These are phyloP conservation scores for Colletotrichum navitas DNA, from an alignment of 2,329 filamentous ascomycete genomes.

Conservation along the genomic window DNA sequence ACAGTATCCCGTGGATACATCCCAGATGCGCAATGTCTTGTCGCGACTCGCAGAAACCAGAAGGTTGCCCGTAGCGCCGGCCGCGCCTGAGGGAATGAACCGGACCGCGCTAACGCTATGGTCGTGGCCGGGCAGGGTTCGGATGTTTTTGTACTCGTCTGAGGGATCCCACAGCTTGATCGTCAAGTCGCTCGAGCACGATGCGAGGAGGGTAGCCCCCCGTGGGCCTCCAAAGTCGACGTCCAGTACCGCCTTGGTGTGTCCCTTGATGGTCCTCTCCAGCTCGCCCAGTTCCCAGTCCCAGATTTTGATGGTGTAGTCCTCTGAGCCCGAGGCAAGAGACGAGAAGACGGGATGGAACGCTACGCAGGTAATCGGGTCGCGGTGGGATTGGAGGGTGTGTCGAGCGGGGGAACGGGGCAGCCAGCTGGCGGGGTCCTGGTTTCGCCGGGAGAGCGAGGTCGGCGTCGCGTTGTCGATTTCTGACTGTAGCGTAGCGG, in stretches of 20 bases:
- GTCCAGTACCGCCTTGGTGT: slow-evolving; percentile 89
- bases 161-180: slow-evolving; percentile 96
- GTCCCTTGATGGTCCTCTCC: slow-evolving; percentile 90
- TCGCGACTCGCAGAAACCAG: slow-evolving; percentile 90
- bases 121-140: slow-evolving; percentile 90
- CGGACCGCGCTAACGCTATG: slow-evolving; percentile 91
- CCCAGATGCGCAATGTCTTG: slow-evolving; percentile 89
- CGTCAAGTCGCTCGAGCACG: slow-evolving; percentile 88
- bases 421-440: slow-evolving; percentile 88
- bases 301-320: slow-evolving; percentile 96
- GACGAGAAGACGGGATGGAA: slow-evolving; percentile 95
- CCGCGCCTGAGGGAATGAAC: slow-evolving; percentile 87
- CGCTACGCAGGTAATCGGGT: slow-evolving; percentile 86
- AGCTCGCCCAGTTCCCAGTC: slow-evolving; percentile 95
- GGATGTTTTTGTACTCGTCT: slow-evolving; percentile 95
- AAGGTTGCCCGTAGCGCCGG: slow-evolving; percentile 82
- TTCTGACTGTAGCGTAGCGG: slow-evolving; percentile 80
- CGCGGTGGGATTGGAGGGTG: slow-evolving; percentile 84
- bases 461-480: slow-evolving; percentile 84
- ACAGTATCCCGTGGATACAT: slow-evolving; percentile 92
- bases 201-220: slow-evolving; percentile 76
- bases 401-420: slow-evolving; percentile 86
- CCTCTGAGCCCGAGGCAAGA: slow-evolving; percentile 90
- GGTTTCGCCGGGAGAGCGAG: slow-evolving; percentile 82
- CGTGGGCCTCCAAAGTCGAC: slow-evolving; percentile 91